These are phyloP conservation scores for Selaginella tamariscina DNA, from an alignment of 75 land plant genomes.

Conservation along the genomic window DNA sequence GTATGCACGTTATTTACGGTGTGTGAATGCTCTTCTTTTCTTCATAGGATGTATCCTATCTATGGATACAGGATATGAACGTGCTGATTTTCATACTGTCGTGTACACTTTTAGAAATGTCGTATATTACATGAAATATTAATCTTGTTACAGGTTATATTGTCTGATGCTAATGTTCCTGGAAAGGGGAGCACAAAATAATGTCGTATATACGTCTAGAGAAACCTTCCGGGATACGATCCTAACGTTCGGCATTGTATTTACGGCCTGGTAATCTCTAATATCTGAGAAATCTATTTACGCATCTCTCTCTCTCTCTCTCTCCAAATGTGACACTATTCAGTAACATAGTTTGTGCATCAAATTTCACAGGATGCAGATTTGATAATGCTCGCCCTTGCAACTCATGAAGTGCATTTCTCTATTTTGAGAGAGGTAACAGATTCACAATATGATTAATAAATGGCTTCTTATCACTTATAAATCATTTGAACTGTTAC, in stretches of 20 bases:
- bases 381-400: conserved; percentile 90
- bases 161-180: conserved; percentile 89
- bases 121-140: no score
- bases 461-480: no score
- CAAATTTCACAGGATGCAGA: conserved; percentile 95
- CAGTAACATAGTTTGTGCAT: neutral
- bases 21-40: no score
- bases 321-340: neutral
- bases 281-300: neutral
- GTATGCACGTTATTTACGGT: no score
- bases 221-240: conserved; percentile 82
- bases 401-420: conserved; percentile 94
- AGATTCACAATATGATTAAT: no score
- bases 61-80: no score
- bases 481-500: no score
- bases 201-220: conserved; percentile 84
- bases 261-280: conserved; percentile 61
- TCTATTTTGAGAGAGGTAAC: conserved; percentile 46
- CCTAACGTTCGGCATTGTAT: conserved; percentile 79
- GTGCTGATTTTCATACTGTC: no score
- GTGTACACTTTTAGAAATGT: no score
- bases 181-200: conserved; percentile 89
- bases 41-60: no score
- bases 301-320: neutral
- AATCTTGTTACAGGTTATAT: conserved; percentile 52